Percentiles rank a stretch among this genome's conserved stretches.
Evolutionary conservation across 306 rosid genomes (phyloP).

Genomic region (Adenanthera pavonina): DNA sequence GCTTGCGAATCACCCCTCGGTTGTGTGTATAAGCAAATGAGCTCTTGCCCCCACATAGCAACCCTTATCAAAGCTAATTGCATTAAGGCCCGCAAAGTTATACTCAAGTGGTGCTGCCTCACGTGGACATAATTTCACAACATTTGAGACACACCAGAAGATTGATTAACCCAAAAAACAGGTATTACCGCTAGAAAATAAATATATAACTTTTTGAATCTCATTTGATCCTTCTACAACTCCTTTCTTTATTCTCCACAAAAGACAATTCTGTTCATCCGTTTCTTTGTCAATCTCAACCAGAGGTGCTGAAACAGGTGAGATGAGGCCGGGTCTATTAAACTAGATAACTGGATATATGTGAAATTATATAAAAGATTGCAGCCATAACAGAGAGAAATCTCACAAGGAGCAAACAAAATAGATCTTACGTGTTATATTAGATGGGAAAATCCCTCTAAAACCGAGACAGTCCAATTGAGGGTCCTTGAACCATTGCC

Average conservation of each 20-base stretch:
- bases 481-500: slow-evolving; percentile 96
- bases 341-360: slow-evolving; percentile 7
- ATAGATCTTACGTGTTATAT: slow-evolving; percentile 63
- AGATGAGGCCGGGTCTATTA: background rate
- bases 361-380: slow-evolving; percentile 17
- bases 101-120: slow-evolving; percentile 93
- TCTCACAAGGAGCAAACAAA: slow-evolving; percentile 37
- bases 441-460: slow-evolving; percentile 88
- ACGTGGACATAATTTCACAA: slow-evolving; percentile 53
- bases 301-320: slow-evolving; percentile 73
- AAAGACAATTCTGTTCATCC: slow-evolving; percentile 71
- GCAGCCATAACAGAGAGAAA: slow-evolving; percentile 30
- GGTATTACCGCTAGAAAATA: slow-evolving; percentile 29
- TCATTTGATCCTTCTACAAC: slow-evolving; percentile 92
- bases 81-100: slow-evolving; percentile 86
- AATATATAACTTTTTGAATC: slow-evolving; percentile 77
- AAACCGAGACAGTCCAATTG: slow-evolving; percentile 82
- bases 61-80: slow-evolving; percentile 95
- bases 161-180: background rate
- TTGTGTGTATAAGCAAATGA: slow-evolving; percentile 90
- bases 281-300: slow-evolving; percentile 80
- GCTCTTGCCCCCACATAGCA: slow-evolving; percentile 95
- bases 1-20: slow-evolving; percentile 86
- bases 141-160: slow-evolving; percentile 20
- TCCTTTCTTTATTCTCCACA: slow-evolving; percentile 83